phyloP scores from a whole-genome alignment of 2,329 filamentous ascomycete species.

The Didymella pinodella region DNA sequence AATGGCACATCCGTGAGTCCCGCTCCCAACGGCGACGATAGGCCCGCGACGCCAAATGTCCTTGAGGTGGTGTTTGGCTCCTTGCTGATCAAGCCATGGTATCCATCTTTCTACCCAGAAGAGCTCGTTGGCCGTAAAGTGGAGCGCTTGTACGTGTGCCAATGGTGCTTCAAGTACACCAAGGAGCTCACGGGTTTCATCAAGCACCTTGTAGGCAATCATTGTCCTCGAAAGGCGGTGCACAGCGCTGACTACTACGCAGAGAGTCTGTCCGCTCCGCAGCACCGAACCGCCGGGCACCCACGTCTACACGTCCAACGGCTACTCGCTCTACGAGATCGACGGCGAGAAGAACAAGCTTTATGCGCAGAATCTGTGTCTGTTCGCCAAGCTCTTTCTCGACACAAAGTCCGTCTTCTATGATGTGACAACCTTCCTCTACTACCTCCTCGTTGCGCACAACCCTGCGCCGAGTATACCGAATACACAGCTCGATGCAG shows the following conservation, averaged over 20 bases:
- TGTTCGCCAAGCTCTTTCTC: conserved; percentile 96
- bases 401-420: conserved; percentile 99
- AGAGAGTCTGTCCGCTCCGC: conserved; percentile 56
- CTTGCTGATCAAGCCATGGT: conserved; percentile 87
- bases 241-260: conserved; percentile 10
- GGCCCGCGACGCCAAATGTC: conserved; percentile 69
- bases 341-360: conserved; percentile 88
- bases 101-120: conserved; percentile 86
- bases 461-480: conserved; percentile 54
- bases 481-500: conserved; percentile 38
- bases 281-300: conserved; percentile 66
- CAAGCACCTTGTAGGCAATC: conserved; percentile 50
- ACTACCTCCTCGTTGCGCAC: conserved; percentile 87
- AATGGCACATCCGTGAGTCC: conserved; percentile 18
- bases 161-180: conserved; percentile 95
- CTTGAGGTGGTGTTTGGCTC: conserved; percentile 86
- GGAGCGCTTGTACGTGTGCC: conserved; percentile 80
- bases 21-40: conserved; percentile 7
- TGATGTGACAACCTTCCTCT: conserved; percentile 92
- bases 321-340: conserved; percentile 89
- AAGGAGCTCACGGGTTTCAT: conserved; percentile 59
- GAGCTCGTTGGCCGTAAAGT: conserved; percentile 59
- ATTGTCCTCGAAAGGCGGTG: too few species aligned
- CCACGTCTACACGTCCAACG: conserved; percentile 79
- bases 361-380: conserved; percentile 92